These are phyloP conservation scores for Neophaeococcomyces mojaviensis DNA, from an alignment of 2,329 filamentous ascomycete genomes.

Conservation along the genomic window DNA sequence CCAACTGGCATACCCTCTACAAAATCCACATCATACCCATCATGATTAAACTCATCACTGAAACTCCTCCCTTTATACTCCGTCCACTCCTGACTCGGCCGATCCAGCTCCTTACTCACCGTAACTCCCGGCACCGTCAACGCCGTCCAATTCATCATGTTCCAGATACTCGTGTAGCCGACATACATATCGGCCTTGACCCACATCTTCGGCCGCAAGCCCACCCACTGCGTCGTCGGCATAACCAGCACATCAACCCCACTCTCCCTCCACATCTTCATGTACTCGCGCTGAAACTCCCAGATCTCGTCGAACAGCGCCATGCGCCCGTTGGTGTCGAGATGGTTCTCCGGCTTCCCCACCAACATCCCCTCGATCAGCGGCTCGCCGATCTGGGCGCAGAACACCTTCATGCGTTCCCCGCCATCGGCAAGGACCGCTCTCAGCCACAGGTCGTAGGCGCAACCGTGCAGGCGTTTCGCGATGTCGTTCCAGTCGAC, in stretches of 20 bases:
- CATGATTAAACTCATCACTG: constrained; percentile 28
- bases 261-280: constrained; percentile 26
- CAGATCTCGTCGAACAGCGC: constrained; percentile 27
- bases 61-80: constrained; percentile 28
- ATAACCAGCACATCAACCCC: constrained; percentile 30
- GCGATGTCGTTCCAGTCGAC: constrained; percentile 29
- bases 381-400: constrained; percentile 25
- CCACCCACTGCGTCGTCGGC: constrained; percentile 29
- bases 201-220: constrained; percentile 27
- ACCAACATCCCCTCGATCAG: constrained; percentile 32
- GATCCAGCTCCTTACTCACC: constrained; percentile 25
- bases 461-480: constrained; percentile 20
- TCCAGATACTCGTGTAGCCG: constrained; percentile 31
- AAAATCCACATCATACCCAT: constrained; percentile 24
- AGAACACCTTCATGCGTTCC: constrained; percentile 25
- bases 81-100: constrained; percentile 26
- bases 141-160: constrained; percentile 29
- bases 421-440: constrained; percentile 30
- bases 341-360: constrained; percentile 24
- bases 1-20: constrained; percentile 36
- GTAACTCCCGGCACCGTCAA: constrained; percentile 29
- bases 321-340: constrained; percentile 24
- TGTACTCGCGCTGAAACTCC: constrained; percentile 25
- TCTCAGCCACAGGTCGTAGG: constrained; percentile 28
- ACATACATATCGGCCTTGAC: constrained; percentile 30